Conservation (phyloP, 1,139 yeast species). For the Saccharomyces pastorianus region DNA sequence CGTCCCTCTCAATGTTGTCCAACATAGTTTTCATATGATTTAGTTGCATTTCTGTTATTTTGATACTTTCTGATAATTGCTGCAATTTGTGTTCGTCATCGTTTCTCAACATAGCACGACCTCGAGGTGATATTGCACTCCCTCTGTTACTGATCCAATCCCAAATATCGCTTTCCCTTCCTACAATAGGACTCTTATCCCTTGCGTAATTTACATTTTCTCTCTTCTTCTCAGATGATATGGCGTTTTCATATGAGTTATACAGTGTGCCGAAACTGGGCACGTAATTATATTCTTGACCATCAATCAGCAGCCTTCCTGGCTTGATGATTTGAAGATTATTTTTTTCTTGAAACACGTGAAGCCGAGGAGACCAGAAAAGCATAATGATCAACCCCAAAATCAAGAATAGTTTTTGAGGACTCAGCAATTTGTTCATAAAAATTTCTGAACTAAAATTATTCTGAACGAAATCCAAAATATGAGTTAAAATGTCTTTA, state of each 20-base stretch:
- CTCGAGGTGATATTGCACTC: slow-evolving; percentile 16
- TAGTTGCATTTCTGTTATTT: slow-evolving; percentile 46
- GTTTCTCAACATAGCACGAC: slow-evolving; percentile 7
- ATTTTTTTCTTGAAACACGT: not conserved
- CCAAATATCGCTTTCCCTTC: slow-evolving; percentile 68
- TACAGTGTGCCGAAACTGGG: slow-evolving; percentile 41
- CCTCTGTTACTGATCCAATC: slow-evolving; percentile 65
- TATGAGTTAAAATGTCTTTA: not conserved
- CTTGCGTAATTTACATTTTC: slow-evolving; percentile 2
- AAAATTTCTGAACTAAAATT: not conserved
- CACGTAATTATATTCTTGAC: slow-evolving; percentile 39
- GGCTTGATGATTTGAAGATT: slow-evolving; percentile 13
- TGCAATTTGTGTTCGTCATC: slow-evolving; percentile 31
- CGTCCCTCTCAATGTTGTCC: slow-evolving; percentile 1
- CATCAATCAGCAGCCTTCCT: slow-evolving; percentile 33
- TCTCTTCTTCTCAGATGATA: slow-evolving; percentile 21
- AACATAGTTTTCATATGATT: slow-evolving; percentile 33
- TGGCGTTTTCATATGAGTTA: slow-evolving; percentile 34
- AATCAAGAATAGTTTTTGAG: not conserved
- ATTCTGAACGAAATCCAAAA: not conserved
- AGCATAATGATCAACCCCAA: not conserved
- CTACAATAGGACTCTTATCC: slow-evolving; percentile 16
- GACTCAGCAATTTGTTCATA: not conserved
- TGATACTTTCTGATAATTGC: slow-evolving; percentile 48
- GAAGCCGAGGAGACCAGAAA: not conserved